These are phyloP conservation scores for Camelina neglecta DNA, from an alignment of 345 rosid species.

Conservation along the genomic window DNA sequence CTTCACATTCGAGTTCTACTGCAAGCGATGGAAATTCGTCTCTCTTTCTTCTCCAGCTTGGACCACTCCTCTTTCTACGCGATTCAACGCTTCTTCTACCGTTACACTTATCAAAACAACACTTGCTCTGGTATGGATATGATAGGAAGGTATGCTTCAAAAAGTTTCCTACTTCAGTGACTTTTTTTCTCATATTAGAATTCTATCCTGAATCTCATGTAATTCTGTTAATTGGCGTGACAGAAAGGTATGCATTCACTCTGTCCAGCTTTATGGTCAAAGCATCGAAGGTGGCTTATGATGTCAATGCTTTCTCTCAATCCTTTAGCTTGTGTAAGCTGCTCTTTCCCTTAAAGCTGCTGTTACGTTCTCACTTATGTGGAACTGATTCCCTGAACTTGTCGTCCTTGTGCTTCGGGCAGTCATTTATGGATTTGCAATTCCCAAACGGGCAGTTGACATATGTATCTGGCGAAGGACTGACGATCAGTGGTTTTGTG, in stretches of 20 bases:
- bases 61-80: conserved; percentile 88
- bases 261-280: conserved; percentile 98
- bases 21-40: conserved; percentile 75
- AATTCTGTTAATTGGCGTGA: background rate
- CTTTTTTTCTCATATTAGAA: background rate
- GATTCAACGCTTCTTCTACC: conserved; percentile 90
- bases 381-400: conserved; percentile 23
- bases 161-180: background rate
- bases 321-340: conserved; percentile 90
- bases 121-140: conserved; percentile 98
- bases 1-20: conserved; percentile 68
- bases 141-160: conserved; percentile 77
- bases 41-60: conserved; percentile 92
- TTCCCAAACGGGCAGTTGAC: conserved; percentile 96
- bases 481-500: conserved; percentile 83
- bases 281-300: conserved; percentile 96
- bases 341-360: background rate
- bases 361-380: background rate
- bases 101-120: conserved; percentile 90
- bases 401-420: background rate
- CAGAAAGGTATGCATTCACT: conserved; percentile 98
- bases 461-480: conserved; percentile 91
- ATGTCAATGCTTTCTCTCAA: conserved; percentile 98
- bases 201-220: background rate
- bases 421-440: conserved; percentile 96